phyloP scores from a whole-genome alignment of 2,329 filamentous ascomycete species.

The Aspergillus carbonarius region DNA sequence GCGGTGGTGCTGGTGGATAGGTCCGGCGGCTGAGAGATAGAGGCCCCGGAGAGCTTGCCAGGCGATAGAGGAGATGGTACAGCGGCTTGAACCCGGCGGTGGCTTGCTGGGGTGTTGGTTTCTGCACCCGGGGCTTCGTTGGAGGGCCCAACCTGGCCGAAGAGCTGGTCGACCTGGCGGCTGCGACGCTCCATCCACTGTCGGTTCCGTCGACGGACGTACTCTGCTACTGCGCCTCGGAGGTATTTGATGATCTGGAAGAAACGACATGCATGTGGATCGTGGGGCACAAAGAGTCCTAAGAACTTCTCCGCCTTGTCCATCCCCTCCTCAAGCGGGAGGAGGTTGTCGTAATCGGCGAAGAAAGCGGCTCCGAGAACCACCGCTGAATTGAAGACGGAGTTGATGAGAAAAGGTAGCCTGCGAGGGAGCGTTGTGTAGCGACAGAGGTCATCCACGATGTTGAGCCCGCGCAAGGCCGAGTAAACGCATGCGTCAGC shows the following conservation, averaged over 20 bases:
- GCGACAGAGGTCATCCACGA: conserved; percentile 38
- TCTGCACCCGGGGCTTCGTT: conserved; percentile 11
- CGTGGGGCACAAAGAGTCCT: conserved; percentile 34
- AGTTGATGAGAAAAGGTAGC: conserved; percentile 49
- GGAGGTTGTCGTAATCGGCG: conserved; percentile 44
- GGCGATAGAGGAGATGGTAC: conserved; percentile 26
- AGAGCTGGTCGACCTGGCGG: conserved; percentile 44
- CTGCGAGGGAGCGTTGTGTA: conserved; percentile 41
- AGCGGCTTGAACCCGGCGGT: conserved; percentile 5
- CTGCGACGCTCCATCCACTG: conserved; percentile 42
- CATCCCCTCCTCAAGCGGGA: conserved; percentile 35
- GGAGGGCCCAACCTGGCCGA: conserved; percentile 34
- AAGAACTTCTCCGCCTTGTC: conserved; percentile 37
- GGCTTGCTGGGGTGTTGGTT: conserved; percentile 9
- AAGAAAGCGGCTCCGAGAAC: conserved; percentile 49
- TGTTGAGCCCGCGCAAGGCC: conserved; percentile 41
- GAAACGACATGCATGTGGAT: conserved; percentile 38
- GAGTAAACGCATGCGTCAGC: conserved; percentile 48
- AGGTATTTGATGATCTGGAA: conserved; percentile 42
- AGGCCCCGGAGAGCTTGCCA: conserved; percentile 18
- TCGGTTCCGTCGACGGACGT: conserved; percentile 37
- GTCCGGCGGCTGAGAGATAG: conserved; percentile 15
- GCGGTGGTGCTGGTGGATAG: conserved; percentile 10
- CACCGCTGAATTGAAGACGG: conserved; percentile 47
- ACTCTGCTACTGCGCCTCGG: conserved; percentile 39